Base-by-base conservation (phyloP, 2,329 filamentous ascomycete genomes). In the Pseudogymnoascus sp. region DNA sequence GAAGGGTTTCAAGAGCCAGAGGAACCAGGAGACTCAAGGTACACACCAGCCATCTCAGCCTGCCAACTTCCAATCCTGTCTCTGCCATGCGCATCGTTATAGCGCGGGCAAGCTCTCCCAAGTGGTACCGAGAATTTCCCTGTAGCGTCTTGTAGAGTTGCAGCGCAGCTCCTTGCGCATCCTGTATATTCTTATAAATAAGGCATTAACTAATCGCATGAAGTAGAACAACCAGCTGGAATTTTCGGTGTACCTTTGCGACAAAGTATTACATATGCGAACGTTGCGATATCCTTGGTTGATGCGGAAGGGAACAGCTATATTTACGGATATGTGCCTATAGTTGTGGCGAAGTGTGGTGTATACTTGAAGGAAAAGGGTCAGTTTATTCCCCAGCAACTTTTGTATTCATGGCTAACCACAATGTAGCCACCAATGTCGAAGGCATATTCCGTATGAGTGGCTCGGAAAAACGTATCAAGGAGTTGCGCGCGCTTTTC, bases 281-380 rank as follows among this genome's bases (percentile, higher is more conserved):
- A 97, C 72, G 94, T 99, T 64, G 94, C 94, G 66, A 99, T 99
- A 71, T 97, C 93, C 22, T 84, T 99, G 28, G 90, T 94, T 67
- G 92, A 97, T 73, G 91, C 93, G 67, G 84, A 94, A 67, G 93
- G 93, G 33, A 86, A 94, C 75, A 96, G 91, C 77, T 97, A 96
- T 75, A 97, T 97, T 61, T 99, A 97, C 75, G 94, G 94, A 71
- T 97, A 97, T 72, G 93, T 99, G 6, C 94, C 94, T 16, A 97
- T 99, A 67, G 93, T 99, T 45, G 93, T 99, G 61, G 94, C 94
- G 36, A 99, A 99, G 75, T 97, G 94, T 74, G 94, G 94, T 66
- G 92, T 99, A 3, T 99, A 92, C 69, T 75, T 99, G 67, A 99
- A 99, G 76, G 94, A 99, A 75, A 97, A 96, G 84, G 94, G 94